A percentile compares a stretch with the other conserved stretches of the same genome.
Evolutionary conservation across 495 filamentous ascomycete species (phyloP).

Genomic region (Penicillium paradoxum): DNA sequence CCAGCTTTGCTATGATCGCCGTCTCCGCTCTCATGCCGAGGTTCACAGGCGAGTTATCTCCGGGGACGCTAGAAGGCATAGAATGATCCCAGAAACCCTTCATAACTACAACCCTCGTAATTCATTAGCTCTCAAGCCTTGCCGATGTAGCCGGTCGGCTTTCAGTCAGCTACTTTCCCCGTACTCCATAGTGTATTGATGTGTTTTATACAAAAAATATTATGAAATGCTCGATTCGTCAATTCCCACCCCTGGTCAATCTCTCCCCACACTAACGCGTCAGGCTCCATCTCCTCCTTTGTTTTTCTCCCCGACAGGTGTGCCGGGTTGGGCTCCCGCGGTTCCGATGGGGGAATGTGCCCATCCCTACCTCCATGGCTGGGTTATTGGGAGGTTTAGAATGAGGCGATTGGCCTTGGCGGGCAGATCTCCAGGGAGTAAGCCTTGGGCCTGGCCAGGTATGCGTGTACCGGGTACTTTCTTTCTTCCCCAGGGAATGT

Average conservation of each 20-base stretch:
- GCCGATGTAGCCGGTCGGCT: background rate
- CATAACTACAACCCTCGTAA: background rate
- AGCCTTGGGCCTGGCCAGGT: conserved; percentile 3
- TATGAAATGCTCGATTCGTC: background rate
- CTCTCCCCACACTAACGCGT: conserved; percentile 15
- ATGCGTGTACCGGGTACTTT: conserved; percentile 5
- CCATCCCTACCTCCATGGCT: conserved; percentile 8
- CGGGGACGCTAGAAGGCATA: conserved; percentile 3
- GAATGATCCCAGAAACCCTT: background rate
- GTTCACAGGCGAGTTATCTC: background rate
- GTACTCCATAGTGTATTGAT: background rate
- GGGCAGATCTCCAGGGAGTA: conserved; percentile 3
- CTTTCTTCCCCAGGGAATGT: conserved; percentile 3
- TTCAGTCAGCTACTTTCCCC: background rate
- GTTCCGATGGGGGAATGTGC: conserved; percentile 9
- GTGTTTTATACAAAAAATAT: background rate
- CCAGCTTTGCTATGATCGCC: conserved; percentile 2
- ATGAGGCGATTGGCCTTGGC: conserved; percentile 23
- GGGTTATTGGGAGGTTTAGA: conserved; percentile 12
- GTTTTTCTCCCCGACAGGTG: conserved; percentile 3
- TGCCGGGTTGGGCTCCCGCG: conserved; percentile 6
- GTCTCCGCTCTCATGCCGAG: conserved; percentile 10
- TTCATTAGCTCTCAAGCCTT: conserved; percentile 3
- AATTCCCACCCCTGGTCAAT: conserved; percentile 2
- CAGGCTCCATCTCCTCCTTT: conserved; percentile 4